Base-by-base conservation (phyloP, 2,329 filamentous ascomycete genomes). In the Paecilomyces fulvus region DNA sequence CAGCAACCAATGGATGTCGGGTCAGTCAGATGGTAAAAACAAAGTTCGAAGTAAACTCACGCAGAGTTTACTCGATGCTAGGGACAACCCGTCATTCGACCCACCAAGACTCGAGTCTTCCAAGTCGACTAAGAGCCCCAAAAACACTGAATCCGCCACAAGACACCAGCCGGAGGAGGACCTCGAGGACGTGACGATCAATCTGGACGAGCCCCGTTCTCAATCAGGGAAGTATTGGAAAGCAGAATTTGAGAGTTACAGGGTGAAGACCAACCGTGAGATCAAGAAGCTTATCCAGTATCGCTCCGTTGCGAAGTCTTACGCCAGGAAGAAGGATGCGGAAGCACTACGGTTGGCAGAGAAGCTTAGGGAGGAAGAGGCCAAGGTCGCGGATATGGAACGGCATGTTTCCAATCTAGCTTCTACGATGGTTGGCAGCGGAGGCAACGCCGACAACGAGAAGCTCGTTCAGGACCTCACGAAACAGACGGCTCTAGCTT, bases 141-240 rank as follows among this genome's bases (percentile, higher is more conserved):
- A 62, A 2, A 56, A 62, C 31, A 28, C 52, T n/a, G 59, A 63
- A 43, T 6, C 58, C 5, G 55, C 37, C 10, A 48, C 43, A 21
- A 49, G 48, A 14, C n/a, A 54, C 11, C 43, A 55, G 12, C 55
- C 73, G 69, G 52, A 63, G 17, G 63, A 66, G 31, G 64, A 64
- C 1, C 61, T 66, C 7, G 71, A 72, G 53, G 79, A 83, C 52
- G 74, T 78, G 30, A 83, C 80, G 0, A 68, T 78, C 21, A 82
- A 84, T 59, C 63, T 83, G 12, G 72, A 76, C 28, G 77, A 82
- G 48, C 82, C 83, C 2, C 75, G 76, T 21, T 83, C 81, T 0
- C 78, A 81, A 53, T 83, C 81, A 4, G 82, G 81, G 1, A 79
- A 79, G 61, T 84, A 83, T 63, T 85, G 83, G 83, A 85, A 85